Evolutionary conservation across 805 yeast species (phyloP).

Genomic region (Yamadazyma akitaensis): DNA sequence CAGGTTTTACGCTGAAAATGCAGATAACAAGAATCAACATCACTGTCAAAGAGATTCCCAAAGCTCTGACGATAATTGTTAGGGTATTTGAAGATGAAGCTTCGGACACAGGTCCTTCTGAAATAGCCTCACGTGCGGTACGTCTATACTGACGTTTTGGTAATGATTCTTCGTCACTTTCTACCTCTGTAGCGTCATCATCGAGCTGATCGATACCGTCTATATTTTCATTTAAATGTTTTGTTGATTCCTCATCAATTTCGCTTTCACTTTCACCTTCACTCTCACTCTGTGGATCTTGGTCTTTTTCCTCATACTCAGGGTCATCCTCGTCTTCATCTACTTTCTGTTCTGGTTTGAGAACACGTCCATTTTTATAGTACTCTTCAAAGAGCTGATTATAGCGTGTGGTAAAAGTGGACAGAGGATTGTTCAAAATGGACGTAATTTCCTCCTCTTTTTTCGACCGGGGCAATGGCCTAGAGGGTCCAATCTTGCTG

Average conservation of each 20-base stretch:
- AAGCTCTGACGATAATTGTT: neutral
- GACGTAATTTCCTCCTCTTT: conserved; percentile 5
- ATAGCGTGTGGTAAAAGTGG: conserved; percentile 3
- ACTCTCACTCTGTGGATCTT: neutral
- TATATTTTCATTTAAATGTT: neutral
- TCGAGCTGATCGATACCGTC: neutral
- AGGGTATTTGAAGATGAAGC: neutral
- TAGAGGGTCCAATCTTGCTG: conserved; percentile 35
- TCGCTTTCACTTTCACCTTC: neutral
- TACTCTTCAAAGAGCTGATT: conserved; percentile 8
- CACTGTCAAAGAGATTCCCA: neutral
- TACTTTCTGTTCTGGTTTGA: conserved; percentile 2
- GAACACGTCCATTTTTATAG: conserved; percentile 1
- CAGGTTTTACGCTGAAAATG: neutral
- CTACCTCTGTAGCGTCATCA: conserved; percentile 5
- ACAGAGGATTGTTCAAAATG: conserved; percentile 4
- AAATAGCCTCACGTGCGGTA: neutral
- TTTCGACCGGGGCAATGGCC: conserved; percentile 23
- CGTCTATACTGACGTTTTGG: neutral
- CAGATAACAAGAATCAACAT: neutral
- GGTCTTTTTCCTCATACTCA: conserved; percentile 10
- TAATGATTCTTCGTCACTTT: neutral
- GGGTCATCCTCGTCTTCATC: conserved; percentile 1
- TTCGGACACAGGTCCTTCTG: neutral
- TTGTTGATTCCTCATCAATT: neutral